Conservation (phyloP, 441 rosid genomes). For the Theobroma grandiflorum region DNA sequence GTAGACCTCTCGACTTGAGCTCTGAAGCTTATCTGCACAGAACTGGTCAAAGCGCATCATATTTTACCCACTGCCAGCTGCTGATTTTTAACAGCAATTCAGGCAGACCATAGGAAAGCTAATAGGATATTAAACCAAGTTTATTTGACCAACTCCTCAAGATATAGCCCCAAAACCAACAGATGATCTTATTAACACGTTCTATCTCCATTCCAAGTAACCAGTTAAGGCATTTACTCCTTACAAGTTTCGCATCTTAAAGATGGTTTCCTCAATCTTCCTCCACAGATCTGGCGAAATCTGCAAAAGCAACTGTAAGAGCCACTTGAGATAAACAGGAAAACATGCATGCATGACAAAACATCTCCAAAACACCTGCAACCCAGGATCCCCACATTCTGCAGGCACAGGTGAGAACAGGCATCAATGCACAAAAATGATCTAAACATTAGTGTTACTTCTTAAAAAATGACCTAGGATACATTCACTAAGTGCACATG, state of each 20-base stretch:
- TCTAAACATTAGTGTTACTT: not conserved
- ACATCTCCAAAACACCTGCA: not conserved
- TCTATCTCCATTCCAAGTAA: conserved; percentile 50
- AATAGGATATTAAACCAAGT: conserved; percentile 36
- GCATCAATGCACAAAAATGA: not conserved
- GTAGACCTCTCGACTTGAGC: conserved; percentile 25
- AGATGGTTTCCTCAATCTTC: conserved; percentile 40
- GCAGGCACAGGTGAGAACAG: not conserved
- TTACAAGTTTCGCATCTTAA: conserved; percentile 42
- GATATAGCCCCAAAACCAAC: conserved; percentile 45
- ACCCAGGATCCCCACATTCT: not conserved
- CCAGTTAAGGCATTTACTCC: conserved; percentile 50
- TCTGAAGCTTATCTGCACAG: conserved; percentile 30
- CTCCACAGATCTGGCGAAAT: conserved; percentile 42
- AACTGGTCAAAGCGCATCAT: conserved; percentile 21
- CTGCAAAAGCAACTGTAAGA: conserved; percentile 28
- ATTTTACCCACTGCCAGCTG: conserved; percentile 30
- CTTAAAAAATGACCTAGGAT: not conserved
- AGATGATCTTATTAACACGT: conserved; percentile 46
- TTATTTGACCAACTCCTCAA: conserved; percentile 43
- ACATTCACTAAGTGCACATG: not conserved
- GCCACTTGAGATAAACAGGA: not conserved
- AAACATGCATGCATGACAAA: conserved; percentile 7
- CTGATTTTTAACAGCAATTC: conserved; percentile 33
- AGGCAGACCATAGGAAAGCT: conserved; percentile 34